phyloP scores from a whole-genome alignment of 179 eudicot species.

The Gypsophila paniculata region DNA sequence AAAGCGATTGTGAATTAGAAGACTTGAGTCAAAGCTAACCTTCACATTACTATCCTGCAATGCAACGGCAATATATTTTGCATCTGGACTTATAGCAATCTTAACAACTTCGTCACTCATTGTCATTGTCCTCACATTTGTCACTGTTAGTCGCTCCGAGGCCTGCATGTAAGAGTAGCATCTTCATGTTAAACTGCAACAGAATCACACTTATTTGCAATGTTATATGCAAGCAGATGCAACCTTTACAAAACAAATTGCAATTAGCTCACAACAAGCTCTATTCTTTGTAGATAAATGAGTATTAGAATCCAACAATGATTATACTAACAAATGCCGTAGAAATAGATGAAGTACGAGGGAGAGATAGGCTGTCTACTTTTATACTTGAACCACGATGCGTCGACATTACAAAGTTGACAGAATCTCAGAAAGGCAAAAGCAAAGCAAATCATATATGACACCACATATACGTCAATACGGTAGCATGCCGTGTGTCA shows the following conservation, averaged over 20 bases:
- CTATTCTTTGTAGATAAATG: background rate
- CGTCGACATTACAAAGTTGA: background rate
- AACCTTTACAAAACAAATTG: background rate
- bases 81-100: slow-evolving; percentile 82
- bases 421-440: background rate
- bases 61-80: slow-evolving; percentile 81
- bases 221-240: background rate
- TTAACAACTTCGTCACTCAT: slow-evolving; percentile 82
- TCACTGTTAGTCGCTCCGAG: slow-evolving; percentile 49
- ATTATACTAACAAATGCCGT: background rate
- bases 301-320: background rate
- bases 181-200: background rate
- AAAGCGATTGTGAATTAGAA: background rate
- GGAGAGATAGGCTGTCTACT: background rate
- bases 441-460: background rate
- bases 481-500: too few species aligned
- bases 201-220: slow-evolving; percentile 1
- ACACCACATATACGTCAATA: background rate
- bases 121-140: slow-evolving; percentile 58
- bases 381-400: background rate
- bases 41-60: slow-evolving; percentile 82
- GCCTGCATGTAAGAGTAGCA: slow-evolving; percentile 46
- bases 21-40: slow-evolving; percentile 40
- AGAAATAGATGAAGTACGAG: background rate
- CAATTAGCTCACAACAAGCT: background rate